Evolutionary conservation across 2,329 filamentous ascomycete genomes (phyloP), one percentile per base, ranked within the genome.

Genomic region (Aureobasidium uvarum): DNA sequence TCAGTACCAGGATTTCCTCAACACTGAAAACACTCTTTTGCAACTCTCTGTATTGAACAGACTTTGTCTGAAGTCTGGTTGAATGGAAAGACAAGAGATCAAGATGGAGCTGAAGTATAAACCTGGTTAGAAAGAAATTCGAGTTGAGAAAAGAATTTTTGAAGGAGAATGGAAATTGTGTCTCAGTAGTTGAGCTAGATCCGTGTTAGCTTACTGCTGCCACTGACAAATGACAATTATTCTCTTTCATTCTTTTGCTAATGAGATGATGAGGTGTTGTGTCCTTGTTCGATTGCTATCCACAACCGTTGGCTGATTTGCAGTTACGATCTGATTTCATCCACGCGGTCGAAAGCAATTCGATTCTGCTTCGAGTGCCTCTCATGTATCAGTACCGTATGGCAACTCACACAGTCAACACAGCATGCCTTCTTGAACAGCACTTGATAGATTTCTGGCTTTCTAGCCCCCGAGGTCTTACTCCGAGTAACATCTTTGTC

Each of bases 121-220:
- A 23, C 5, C 51, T 55, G 33, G 36, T 55, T 45, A 13, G 39
- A 58, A 45, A 39, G 25, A 58, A 45, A 25, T 23, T 23, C 23
- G 5, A 41, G 33, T 2, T 18, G 18, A 56, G 39, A 58, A 58
- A 58, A 58, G 38, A 58, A 33, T 58, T 58, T 58, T 58, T 58
- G 36, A 41, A 41, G 28, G 52, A 55, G 36, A n/a, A 41, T 39
- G 36, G 36, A 55, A 28, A 41, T 39, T 36, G 23, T 39, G 5
- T 25, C n/a, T 55, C n/a, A 11, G 33, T 18, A 41, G 52, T 25
- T 18, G 3, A 41, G 52, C 52, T 41, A 18, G 36, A 20, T 55
- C 36, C 20, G 11, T 39, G 36, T n/a, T 55, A 41, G 52, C 52
- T 55, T 55, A 25, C 51, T 55, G 36, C 20, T 55, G 33, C 11